Evolutionary conservation across 139 green algal genomes (phyloP).

Genomic region (Picochlorum sp.): DNA sequence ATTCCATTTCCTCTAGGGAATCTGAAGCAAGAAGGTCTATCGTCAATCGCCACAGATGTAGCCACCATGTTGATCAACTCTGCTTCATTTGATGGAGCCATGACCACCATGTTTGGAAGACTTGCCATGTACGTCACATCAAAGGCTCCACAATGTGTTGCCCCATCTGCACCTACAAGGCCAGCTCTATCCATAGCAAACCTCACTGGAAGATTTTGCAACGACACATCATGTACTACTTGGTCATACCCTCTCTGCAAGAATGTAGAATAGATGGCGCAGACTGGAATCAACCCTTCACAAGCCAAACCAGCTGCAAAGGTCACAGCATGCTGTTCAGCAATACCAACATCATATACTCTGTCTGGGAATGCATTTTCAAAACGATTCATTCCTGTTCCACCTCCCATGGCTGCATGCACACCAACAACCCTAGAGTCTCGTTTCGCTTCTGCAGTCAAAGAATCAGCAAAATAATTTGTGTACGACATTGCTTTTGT

Average conservation of each 20-base stretch:
- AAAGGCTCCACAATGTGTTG: constrained; percentile 91
- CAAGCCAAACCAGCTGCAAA: constrained; percentile 91
- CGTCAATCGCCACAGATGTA: constrained; percentile 84
- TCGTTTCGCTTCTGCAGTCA: constrained; percentile 86
- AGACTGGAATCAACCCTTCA: constrained; percentile 91
- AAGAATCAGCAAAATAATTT: constrained; percentile 95
- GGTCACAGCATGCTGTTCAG: constrained; percentile 96
- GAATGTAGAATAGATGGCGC: constrained; percentile 97
- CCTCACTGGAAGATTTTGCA: constrained; percentile 96
- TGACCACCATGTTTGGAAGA: constrained; percentile 95
- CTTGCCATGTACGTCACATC: constrained; percentile 94
- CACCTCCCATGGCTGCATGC: constrained; percentile 97
- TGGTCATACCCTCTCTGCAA: constrained; percentile 96
- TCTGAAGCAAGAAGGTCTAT: constrained; percentile 84
- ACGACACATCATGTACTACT: constrained; percentile 92
- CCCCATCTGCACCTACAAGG: constrained; percentile 93
- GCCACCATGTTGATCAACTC: constrained; percentile 94
- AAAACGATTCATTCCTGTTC: constrained; percentile 85
- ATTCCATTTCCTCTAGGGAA: constrained; percentile 93
- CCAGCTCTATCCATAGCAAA: constrained; percentile 98
- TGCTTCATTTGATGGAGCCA: constrained; percentile 91
- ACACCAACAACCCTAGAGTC: constrained; percentile 88
- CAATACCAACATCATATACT: constrained; percentile 97
- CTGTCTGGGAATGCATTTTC: constrained; percentile 69
- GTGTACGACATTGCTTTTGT: constrained; percentile 80